Evolutionary conservation across 805 yeast genomes (phyloP), one percentile per base, ranked within the genome.

Genomic region (Isabelozyma heimii): DNA sequence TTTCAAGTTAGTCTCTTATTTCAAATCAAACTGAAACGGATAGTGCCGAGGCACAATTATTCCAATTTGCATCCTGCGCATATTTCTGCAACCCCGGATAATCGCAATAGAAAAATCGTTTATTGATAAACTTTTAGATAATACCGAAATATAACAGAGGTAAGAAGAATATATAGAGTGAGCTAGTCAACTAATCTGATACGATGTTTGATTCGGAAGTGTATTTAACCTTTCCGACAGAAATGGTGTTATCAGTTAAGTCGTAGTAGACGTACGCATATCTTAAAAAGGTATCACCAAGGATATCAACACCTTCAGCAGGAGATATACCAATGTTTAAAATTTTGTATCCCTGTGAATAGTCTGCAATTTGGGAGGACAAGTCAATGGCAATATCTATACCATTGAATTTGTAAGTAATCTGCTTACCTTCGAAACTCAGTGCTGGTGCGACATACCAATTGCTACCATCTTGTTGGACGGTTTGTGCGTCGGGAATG

Each of bases 201-300:
- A 46, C 48, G n/a, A 46, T 42, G 17, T 46, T 37, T 5, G 48
- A 28, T 13, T 62, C 61, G 46, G 54, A 43, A 35, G 70, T 57
- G 47, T 63, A 61, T 14, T 52, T 56, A 15, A 51, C 65, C 44
- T 60, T 69, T 6, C 72, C 87, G 59, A 86, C 55, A 4, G 87
- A 81, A 37, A 86, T 69, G 56, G 80, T 73, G 43, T 65, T 66
- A 58, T 77, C 77, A 30, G 82, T 88, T 44, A 84, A 65, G 62
- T 87, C 87, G 63, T 78, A 84, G 12, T 84, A 88, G 26, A 82
- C 74, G 62, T 84, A 86, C 2, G 85, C 84, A 49, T 79, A 75
- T 46, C 88, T 73, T 52, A 87, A 66, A 59, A 87, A 79, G 42
- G 79, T 76, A 59, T 85, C 91, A 10, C 94, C 94, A 37, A 87